These are phyloP conservation scores for Neopestalotiopsis sp. DNA, from an alignment of 2,329 filamentous ascomycete species.

Conservation along the genomic window DNA sequence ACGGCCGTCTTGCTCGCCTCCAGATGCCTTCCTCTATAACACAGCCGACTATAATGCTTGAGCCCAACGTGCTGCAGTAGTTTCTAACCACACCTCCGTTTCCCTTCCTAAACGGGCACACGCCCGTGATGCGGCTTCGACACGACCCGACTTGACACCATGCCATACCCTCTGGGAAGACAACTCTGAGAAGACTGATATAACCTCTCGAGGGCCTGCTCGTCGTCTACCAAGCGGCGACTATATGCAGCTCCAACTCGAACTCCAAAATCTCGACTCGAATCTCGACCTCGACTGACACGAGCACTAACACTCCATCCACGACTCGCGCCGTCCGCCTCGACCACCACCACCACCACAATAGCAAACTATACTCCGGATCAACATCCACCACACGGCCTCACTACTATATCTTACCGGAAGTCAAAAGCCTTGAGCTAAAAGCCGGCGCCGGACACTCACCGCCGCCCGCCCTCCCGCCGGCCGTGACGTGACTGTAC, in stretches of 20 bases:
- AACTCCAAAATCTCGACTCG: neutral
- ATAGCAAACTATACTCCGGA: neutral
- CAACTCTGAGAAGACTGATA: constrained; percentile 7
- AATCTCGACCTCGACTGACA: neutral
- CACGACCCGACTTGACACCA: constrained; percentile 9
- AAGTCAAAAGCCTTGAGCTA: neutral
- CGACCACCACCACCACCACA: neutral
- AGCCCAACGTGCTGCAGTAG: constrained; percentile 26
- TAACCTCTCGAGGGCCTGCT: constrained; percentile 1
- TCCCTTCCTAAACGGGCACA: constrained; percentile 23
- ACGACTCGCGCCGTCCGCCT: neutral
- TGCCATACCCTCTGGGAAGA: neutral
- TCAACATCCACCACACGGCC: neutral
- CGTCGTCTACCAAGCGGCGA: neutral
- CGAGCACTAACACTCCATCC: neutral
- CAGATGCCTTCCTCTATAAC: constrained; percentile 26
- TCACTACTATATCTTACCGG: neutral
- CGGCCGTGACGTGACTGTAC: too few relatives aligned
- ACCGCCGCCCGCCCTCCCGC: neutral
- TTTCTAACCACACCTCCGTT: constrained; percentile 27
- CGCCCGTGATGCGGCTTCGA: constrained; percentile 20
- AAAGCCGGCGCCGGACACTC: neutral
- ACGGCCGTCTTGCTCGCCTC: constrained; percentile 17
- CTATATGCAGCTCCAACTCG: neutral
- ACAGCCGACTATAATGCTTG: constrained; percentile 25